These are phyloP conservation scores for Astrephomene gubernaculifera DNA, from an alignment of 139 green algal genomes.

Conservation along the genomic window DNA sequence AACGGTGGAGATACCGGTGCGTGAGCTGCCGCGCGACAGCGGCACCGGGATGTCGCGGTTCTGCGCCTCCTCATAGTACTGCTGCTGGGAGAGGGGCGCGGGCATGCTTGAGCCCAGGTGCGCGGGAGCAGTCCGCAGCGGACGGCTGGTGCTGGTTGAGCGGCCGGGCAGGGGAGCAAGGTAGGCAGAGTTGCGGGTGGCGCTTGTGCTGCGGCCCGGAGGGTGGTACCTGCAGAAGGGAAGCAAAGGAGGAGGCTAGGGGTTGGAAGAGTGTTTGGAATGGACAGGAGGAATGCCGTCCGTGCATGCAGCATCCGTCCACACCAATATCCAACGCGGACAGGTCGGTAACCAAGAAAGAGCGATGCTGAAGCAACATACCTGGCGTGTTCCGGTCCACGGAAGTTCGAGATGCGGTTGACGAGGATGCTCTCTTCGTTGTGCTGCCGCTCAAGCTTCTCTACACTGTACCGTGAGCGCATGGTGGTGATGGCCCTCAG, in stretches of 20 bases:
- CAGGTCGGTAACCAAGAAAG: too few relatives aligned
- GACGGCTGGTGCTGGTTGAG: neutral
- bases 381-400: slow-evolving; percentile 20
- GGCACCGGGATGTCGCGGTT: neutral
- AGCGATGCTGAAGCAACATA: slow-evolving; percentile 16
- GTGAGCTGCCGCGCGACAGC: neutral
- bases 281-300: too few relatives aligned
- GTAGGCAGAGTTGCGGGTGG: slow-evolving; percentile 22
- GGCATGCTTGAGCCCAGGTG: neutral
- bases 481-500: slow-evolving; percentile 41
- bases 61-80: slow-evolving; percentile 27
- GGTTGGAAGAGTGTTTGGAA: too few relatives aligned
- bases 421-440: slow-evolving; percentile 28
- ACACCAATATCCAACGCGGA: too few relatives aligned
- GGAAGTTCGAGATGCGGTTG: slow-evolving; percentile 47
- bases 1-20: slow-evolving; percentile 20
- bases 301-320: too few relatives aligned
- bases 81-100: slow-evolving; percentile 8
- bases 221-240: slow-evolving; percentile 16
- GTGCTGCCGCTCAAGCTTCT: slow-evolving; percentile 15
- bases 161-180: neutral
- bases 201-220: slow-evolving; percentile 6
- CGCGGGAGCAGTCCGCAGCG: neutral
- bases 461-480: slow-evolving; percentile 27
- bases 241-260: neutral